Evolutionary conservation across 1,139 yeast species (phyloP), one percentile per base, ranked within the genome.

Genomic region (Candida neerlandica): DNA sequence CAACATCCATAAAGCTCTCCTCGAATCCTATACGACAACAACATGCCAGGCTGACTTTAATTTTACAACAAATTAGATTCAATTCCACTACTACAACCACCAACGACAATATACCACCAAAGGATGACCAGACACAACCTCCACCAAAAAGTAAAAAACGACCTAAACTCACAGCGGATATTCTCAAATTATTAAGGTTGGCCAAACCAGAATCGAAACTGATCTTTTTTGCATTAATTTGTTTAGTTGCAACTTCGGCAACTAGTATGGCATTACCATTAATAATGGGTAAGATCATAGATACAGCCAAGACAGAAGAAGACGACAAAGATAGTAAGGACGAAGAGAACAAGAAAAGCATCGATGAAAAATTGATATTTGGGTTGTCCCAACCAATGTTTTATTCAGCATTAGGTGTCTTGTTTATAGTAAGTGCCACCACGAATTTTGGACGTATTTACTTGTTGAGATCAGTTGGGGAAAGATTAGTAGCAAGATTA

Each of bases 401-500:
- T 56, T 76, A 73, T 56, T 42, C 61, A 1, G 69, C 68, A 0
- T 57, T 75, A 34, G 65, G 64, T 1, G 80, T 77, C 1, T 69
- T 90, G 12, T 80, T 92, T 55, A 64, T 82, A 0, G 62, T 86
- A 1, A 96, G 97, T 2, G 85, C 95, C 1, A 62, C 75, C 10
- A 87, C 96, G 2, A 89, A 92, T 53, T 90, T 85, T 68, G 94
- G 92, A 7, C 78, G 98, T 60, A 80, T 87, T 27, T 83, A 88
- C 51, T 65, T 89, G 39, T 71, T 92, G 57, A 76, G 96, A 57
- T 75, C 86, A 1, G 81, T 86, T 18, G 97, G 97, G 51, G 99
- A 94, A 66, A 81, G 89, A 53, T 71, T 94, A 34, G 96, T 92
- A 5, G 89, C 96, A 5, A 75, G 96, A 52, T 71, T 94, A 49